Evolutionary conservation across 2,329 filamentous ascomycete genomes (phyloP).

Genomic region (Rhinocladiella similis): DNA sequence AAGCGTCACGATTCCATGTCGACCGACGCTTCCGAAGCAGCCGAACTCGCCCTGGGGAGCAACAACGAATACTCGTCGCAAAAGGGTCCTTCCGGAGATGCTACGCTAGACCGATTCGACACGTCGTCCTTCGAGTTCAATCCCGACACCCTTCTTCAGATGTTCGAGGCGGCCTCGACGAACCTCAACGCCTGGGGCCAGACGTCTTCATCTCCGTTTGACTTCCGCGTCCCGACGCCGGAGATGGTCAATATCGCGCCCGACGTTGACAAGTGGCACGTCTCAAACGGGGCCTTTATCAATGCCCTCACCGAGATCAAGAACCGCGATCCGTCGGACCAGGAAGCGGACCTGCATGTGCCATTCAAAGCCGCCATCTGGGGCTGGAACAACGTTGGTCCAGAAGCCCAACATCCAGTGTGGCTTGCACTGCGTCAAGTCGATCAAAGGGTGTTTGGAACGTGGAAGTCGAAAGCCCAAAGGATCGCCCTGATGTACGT

Average conservation of each 20-base stretch:
- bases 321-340: conserved; percentile 6
- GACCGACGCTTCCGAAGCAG: conserved; percentile 11
- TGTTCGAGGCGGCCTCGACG: conserved; percentile 9
- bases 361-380: conserved; percentile 27
- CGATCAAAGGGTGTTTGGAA: conserved; percentile 27
- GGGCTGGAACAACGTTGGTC: conserved; percentile 27
- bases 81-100: too few relatives aligned
- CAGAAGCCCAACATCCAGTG: conserved; percentile 24
- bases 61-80: too few relatives aligned
- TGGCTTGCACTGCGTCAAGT: conserved; percentile 25
- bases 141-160: conserved; percentile 17
- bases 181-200: background rate
- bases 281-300: conserved; percentile 27
- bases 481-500: conserved; percentile 29
- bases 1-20: conserved; percentile 15
- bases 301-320: conserved; percentile 15
- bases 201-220: conserved; percentile 21
- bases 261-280: conserved; percentile 27
- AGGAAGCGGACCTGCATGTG: conserved; percentile 22
- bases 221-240: conserved; percentile 16
- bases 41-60: conserved; percentile 7
- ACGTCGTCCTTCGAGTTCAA: conserved; percentile 16
- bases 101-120: too few relatives aligned
- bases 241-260: conserved; percentile 16
- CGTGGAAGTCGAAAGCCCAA: conserved; percentile 27